phyloP scores from a whole-genome alignment of 176 grass and related monocot species.

The Eleusine coracana region DNA sequence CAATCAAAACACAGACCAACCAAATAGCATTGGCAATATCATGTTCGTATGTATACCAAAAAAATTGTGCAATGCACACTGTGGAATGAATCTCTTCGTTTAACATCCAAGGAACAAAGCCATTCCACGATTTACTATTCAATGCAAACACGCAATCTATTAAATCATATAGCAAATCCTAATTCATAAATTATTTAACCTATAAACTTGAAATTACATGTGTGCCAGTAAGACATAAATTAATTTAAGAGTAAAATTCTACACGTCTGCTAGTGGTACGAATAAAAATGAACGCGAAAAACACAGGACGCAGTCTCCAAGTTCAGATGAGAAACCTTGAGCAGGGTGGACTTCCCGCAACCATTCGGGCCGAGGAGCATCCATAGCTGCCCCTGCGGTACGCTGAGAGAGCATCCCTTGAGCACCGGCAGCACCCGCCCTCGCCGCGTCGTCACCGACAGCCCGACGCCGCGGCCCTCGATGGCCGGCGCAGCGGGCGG shows the following conservation, averaged over 20 bases:
- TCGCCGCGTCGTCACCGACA: constrained; percentile 63
- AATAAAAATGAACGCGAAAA: constrained; percentile 22
- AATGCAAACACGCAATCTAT: not conserved
- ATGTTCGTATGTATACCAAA: too few species aligned
- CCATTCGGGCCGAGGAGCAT: constrained; percentile 98
- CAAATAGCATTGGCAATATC: not conserved
- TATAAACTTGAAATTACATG: not conserved
- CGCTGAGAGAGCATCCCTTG: constrained; percentile 70
- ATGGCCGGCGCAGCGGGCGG: constrained; percentile 47
- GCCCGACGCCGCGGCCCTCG: constrained; percentile 56
- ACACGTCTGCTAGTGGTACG: not conserved
- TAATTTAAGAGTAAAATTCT: not conserved
- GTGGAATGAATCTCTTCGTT: not conserved
- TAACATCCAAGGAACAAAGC: not conserved
- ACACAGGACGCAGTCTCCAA: not conserved
- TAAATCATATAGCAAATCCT: not conserved
- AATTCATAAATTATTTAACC: not conserved
- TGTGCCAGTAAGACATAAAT: not conserved
- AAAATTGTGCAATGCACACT: not conserved
- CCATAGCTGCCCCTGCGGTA: constrained; percentile 85
- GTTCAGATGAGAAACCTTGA: constrained; percentile 64
- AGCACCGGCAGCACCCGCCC: constrained; percentile 63
- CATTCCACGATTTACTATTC: not conserved
- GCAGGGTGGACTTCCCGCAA: constrained; percentile 94
- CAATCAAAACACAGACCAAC: not conserved